These are phyloP conservation scores for Nakazawaea holstii DNA, from an alignment of 805 yeast genomes.

Conservation along the genomic window DNA sequence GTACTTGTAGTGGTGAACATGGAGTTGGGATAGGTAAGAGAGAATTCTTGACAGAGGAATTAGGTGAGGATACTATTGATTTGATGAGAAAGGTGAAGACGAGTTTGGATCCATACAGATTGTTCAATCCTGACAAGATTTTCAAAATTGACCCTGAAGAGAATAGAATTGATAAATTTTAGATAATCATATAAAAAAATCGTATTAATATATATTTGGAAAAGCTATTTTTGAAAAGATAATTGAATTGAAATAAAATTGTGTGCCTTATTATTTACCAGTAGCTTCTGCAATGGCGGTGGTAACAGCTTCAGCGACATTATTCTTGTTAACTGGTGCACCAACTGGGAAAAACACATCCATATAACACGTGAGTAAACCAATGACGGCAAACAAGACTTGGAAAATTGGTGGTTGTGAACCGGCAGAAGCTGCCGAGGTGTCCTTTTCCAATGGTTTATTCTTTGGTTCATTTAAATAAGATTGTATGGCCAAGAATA, in stretches of 20 bases:
- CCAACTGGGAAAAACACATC: constrained; percentile 45
- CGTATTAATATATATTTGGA: no score
- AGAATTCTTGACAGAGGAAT: constrained; percentile 51
- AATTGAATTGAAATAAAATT: no score
- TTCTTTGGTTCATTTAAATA: constrained; percentile 34
- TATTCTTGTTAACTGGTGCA: constrained; percentile 24
- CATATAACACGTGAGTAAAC: constrained; percentile 44
- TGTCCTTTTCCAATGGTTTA: constrained; percentile 11
- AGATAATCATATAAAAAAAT: no score
- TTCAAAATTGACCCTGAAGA: constrained; percentile 57
- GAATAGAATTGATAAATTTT: constrained; percentile 4
- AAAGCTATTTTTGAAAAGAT: not conserved
- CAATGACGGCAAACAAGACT: constrained; percentile 39
- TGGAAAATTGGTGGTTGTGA: constrained; percentile 42
- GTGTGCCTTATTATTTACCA: not conserved
- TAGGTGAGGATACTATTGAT: constrained; percentile 63
- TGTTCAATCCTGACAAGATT: constrained; percentile 76
- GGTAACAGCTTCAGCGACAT: constrained; percentile 19
- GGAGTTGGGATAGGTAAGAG: constrained; percentile 82
- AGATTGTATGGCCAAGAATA: constrained; percentile 46
- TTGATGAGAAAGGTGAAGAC: constrained; percentile 70
- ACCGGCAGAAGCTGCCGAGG: constrained; percentile 17
- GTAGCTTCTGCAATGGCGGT: constrained; percentile 16
- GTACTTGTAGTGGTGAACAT: constrained; percentile 86
- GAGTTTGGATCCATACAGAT: constrained; percentile 67